Base-by-base conservation (phyloP, 139 green algal species). In the Picochlorum sp. region DNA sequence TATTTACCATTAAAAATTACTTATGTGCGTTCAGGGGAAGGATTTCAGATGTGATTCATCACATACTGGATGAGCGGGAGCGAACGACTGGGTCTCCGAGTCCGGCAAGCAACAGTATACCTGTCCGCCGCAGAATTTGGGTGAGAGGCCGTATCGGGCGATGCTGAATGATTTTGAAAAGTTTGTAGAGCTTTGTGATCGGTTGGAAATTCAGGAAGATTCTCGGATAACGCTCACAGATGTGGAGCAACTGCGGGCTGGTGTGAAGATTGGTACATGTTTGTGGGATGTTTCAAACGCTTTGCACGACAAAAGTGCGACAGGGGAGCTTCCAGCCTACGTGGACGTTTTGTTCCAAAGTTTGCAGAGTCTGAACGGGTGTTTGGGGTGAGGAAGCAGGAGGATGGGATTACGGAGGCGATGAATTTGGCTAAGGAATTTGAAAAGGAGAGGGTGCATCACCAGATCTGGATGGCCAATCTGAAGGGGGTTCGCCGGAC, bases 211-310 rank as follows among this genome's bases (percentile, higher is more conserved):
- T 34, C 21, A 28, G 13, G 21, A 59, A 30, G 14, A 62, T n/a
- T 47, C 26, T 20, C 41, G n/a, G 24, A n/a, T 62, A 23, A 20
- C 56, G 14, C 30, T 62, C 41, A 18, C 56, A 11, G 56, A 62
- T 49, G 56, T 62, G 5, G 28, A 62, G n/a, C 28, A 45, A 14
- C 26, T 4, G 28, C 21, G 24, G 44, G 26, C 56, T 62, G 56
- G 56, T 18, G 44, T 28, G 26, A 18, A 45, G 30, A 28, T 45
- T 28, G 26, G 56, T 4, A 18, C 44, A 23, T 62, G 56, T 26
- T 28, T 62, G 14, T 62, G 56, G 56, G 56, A 62, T 45, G 44
- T 62, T 21, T 18, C 56, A 21, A 45, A 62, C 49, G 26, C 28
- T 28, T n/a, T 62, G 15, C 26, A 30, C 7, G 20, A 30, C 20